Base-by-base conservation (phyloP, 2,329 filamentous ascomycete species). In the Aphanocladium album region DNA sequence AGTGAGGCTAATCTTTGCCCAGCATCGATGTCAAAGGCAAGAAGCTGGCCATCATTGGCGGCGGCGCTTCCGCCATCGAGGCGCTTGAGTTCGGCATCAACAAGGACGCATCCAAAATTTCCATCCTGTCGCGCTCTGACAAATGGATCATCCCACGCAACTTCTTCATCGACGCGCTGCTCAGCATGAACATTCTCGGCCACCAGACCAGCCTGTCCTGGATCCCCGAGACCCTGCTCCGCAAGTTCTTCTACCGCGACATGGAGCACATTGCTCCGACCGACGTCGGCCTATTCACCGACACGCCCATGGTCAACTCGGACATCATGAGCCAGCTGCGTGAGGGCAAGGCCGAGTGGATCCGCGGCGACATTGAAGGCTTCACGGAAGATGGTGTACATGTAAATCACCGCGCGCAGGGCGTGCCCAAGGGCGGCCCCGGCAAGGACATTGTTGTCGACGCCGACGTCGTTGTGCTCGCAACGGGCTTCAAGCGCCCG, bases 61-160 rank as follows among this genome's bases (percentile, higher is more conserved):
- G 90, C 7, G 59, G 90, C 1, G 90, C 91, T 16, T 90, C 87
- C 58, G 91, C 90, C 2, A 87, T 96, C 5, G 90, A 96, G 71
- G 90, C 89, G 0, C 79, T 96, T 27, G 90, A 96, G 69, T 96
- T 91, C 66, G 89, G 89, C 1, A 83, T 87, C 12, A 77, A 83
- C 14, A 82, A 85, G 46, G 80, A 85, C 4, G 90, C 90, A 0
- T 76, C 78, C 8, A 85, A 90, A 67, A 87, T 88, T 0, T 87
- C 86, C 60, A 86, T 96, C 33, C 81, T 96, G 11, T 85, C 90
- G 0, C 82, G 91, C 23, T 89, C 86, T 16, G 90, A 93, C 67
- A 95, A 93, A 72, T 93, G 90, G 90, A 90, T 95, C 64, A 93
- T 93, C 57, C 91, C 91, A 0, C 83, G 91, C 9, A 95, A 96